Base-by-base conservation (phyloP, 352 stramenopile species). In the Thalassiosira exigua region DNA sequence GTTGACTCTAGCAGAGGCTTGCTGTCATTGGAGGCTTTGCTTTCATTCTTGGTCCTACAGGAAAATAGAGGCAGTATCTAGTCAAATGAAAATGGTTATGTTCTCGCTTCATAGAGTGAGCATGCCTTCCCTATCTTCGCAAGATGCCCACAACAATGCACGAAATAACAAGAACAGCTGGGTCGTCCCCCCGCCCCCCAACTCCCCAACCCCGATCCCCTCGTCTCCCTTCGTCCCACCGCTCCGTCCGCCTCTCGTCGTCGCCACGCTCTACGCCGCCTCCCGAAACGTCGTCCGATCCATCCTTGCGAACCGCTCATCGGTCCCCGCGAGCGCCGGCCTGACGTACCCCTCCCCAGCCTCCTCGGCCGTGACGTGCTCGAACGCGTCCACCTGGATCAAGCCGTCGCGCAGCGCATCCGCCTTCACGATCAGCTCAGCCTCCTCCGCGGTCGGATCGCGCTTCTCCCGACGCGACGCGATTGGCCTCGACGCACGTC, bases 361-460 rank as follows among this genome's bases (percentile, higher is more conserved):
- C 19, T 94, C 91, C 69, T 97, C 93, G 3, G 89, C 84, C 27
- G 95, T 96, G 2, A 98, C 84, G 14, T 93, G 87, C 46, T 96
- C 90, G 76, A 98, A 98, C 48, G 88, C 86, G 85, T 98, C 91
- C 50, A 99, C 97, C 86, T 99, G 97, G 85, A 99, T 98, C 82
- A 99, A 96, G 22, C 95, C 79, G 91, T 99, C 96, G 39, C 97
- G 94, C 32, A 97, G 91, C 57, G 94, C 96, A 84, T 98, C 96
- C 0, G 97, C 96, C 72, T 98, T 94, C 74, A 97, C 94, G 84
- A 99, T 97, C 51, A 96, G 90, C 75, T 96, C 94, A 69, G 97
- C 93, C 87, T 99, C 97, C 56, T 97, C 94, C 19, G 90, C 75
- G 11, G 96, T 98, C 57, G 96, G 94, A 42, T 91, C 90, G 74